Evolutionary conservation across 2,329 filamentous ascomycete species (phyloP), one percentile per base, ranked within the genome.

Genomic region (Trichoderma pleuroti): DNA sequence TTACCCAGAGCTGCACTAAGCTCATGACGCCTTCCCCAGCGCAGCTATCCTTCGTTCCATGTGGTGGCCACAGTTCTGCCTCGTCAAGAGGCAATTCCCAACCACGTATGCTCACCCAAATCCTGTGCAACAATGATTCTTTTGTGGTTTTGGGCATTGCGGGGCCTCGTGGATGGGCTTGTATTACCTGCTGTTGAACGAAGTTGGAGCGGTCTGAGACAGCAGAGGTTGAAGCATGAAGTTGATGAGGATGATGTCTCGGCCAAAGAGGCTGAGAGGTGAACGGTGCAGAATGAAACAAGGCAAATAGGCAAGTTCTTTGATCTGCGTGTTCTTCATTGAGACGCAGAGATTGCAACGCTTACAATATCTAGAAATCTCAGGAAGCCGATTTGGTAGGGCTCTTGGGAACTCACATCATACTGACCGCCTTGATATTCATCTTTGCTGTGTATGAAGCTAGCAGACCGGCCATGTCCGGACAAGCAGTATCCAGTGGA

Each of bases 401-500:
- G 21, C 6, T 34, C 16, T 57, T 16, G 6, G 49, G 11, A 28
- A 16, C 16, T 26, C 12, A 24, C n/a, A n/a, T n/a, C n/a, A 24
- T n/a, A 16, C 46, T 49, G 61, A 32, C 18, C 26, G 61, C 62
- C 39, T 12, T 26, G 16, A 54, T 24, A 9, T 11, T 26, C 42
- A 49, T 12, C 16, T 12, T 1, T 11, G 12, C 5, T 32, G 5
- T 3, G 2, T 5, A 56, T 2, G 24, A n/a, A 30, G 34, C 32
- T 36, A 56, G 32, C n/a, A 24, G 14, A 14, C 46, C 63, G 49
- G 63, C 2, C 46, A 66, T 66, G 49, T 66, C 63, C 63, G 63
- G 12, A 18, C 16, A 12, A 39, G 49, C 63, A 14, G 6, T 26
- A 7, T 36, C 18, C 18, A 26, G 36, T 26, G 16, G n/a, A 32